phyloP scores from a whole-genome alignment of 108 stramenopile species.

The Asterionellopsis glacialis region DNA sequence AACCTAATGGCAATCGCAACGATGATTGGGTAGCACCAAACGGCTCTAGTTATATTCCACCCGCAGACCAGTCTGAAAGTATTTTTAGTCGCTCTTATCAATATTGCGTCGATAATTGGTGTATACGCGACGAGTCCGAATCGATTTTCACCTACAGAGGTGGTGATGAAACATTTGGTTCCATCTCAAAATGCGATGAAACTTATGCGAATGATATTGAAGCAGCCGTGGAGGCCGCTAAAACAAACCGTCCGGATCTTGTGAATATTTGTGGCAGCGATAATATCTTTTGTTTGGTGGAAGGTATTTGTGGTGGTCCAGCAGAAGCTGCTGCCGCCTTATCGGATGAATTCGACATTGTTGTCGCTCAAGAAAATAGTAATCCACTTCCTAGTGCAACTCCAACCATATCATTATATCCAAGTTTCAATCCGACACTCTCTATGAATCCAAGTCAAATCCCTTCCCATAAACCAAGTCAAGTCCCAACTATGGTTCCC shows the following conservation, averaged over 20 bases:
- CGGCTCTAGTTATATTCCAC: neutral
- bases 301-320: conserved; percentile 15
- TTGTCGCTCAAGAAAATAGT: neutral
- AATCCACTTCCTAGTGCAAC: neutral
- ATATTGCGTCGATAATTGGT: conserved; percentile 21
- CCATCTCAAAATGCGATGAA: conserved; percentile 7
- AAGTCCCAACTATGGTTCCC: too few relatives aligned
- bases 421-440: too few relatives aligned
- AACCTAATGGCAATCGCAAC: conserved; percentile 1
- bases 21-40: conserved; percentile 7
- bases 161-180: conserved; percentile 13
- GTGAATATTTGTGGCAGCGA: conserved; percentile 1
- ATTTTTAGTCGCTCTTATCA: conserved; percentile 2
- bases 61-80: neutral
- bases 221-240: conserved; percentile 2
- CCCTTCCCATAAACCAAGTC: too few relatives aligned
- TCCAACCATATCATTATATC: too few relatives aligned
- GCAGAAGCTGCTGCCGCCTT: neutral
- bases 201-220: neutral
- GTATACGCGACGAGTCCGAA: conserved; percentile 3
- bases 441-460: too few relatives aligned
- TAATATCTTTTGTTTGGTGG: conserved; percentile 13
- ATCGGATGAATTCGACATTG: conserved; percentile 5
- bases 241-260: too few relatives aligned
- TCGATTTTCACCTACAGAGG: conserved; percentile 13